Evolutionary conservation across 1,284 basidiomycete genomes (phyloP), one percentile per base, ranked within the genome.

Genomic region (Ceratobasidium papillatum): DNA sequence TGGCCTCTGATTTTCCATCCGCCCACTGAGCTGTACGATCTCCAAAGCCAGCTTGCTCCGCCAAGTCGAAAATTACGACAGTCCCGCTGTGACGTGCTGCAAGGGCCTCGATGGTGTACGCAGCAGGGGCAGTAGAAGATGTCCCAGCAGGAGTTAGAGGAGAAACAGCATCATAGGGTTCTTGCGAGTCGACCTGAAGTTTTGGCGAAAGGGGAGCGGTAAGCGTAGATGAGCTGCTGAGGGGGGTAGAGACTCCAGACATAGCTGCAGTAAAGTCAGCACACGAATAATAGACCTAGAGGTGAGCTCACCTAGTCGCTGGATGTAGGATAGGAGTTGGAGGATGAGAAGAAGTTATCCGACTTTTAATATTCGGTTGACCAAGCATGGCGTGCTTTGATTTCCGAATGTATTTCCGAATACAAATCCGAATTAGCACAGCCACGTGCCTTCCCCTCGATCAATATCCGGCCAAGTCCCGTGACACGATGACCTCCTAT

Each of bases 21-120:
- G 54, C 27, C 89, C 90, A 90, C 74, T 87, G 84, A 78, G 89
- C 90, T 22, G 91, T 90, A 66, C 89, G 82, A 0, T 86, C 84
- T 17, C 94, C 93, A 79, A 95, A 93, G 52, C 93, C 91, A 22
- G 86, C 87, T 78, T 94, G 91, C 77, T 92, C 89, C 9, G 94
- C 92, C 69, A 94, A 85, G 80, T 95, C 93, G 80, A 93, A 94
- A 59, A 93, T 82, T 80, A 94, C 94, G 75, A 94, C 87, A 19
- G 88, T 84, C 14, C 90, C 92, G 81, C 86, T 91, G 45, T 85
- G 82, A 51, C 85, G 85, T 11, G 90, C 90, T 12, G 90, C 84
- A 62, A 93, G 82, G 76, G 86, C 87, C 82, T 94, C 92, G 64
- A 94, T 83, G 75, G 89, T 80, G 27, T 58, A 47, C 2, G 66